Base-by-base conservation (phyloP, 1,284 basidiomycete species). In the Thelephora terrestris region DNA sequence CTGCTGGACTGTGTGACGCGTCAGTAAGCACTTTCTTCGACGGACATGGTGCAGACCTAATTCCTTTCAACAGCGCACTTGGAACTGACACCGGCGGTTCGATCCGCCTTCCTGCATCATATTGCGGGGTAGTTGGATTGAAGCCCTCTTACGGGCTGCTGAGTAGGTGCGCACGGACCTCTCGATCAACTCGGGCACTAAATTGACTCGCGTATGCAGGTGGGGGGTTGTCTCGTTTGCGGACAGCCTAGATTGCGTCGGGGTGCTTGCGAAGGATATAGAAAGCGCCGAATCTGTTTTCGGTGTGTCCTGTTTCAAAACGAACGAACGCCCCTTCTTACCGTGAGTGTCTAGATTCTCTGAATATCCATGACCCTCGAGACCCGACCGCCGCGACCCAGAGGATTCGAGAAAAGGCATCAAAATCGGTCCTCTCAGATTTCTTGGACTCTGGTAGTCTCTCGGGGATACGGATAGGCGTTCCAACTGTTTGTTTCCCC, bases 11-110 rank as follows among this genome's bases (percentile, higher is more conserved):
- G 65, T 91, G 86, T 57, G 74, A 81, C 61, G 85, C 79, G 90
- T 94, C 59, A 68, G 87, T 64, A 29, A 39, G 18, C 39, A 35
- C 42, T 39, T 12, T 6, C 14, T 17, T 12, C 32, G 12, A 34
- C 23, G n/a, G 45, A 24, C 34, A 32, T 32, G 7, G 23, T n/a
- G 2, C 25, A 25, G 38, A 47, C 18, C 50, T 54, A n/a, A 47
- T 47, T 23, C 14, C 34, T 56, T 36, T 56, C 57, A 47, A 51
- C 54, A 94, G 92, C 36, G 91, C 95, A 0, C 65, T 99, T 23
- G 91, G 85, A 2, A 95, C 92, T 0, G 95, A 99, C 61, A 99
- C 96, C 0, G 96, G 95, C 6, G 96, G 95, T 0, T 98, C 94
- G 5, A 83, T 89, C 4, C 78, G 95, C 29, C 70, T 99, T 2